Conservation (phyloP, 495 filamentous ascomycete species). For the Aspergillus egyptiacus region DNA sequence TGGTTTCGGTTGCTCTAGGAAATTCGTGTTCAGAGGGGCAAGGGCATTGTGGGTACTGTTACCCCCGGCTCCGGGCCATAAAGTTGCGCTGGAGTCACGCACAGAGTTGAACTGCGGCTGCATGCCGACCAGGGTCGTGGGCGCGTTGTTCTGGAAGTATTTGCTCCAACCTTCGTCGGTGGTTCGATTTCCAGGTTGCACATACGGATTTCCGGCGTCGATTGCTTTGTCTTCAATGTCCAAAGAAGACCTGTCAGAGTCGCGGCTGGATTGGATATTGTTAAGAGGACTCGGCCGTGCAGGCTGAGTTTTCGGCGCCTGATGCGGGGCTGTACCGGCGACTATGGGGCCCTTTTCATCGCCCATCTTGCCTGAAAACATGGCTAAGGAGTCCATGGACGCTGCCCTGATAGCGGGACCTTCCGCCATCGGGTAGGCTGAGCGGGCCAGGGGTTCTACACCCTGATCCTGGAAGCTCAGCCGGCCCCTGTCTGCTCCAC, state of each 20-base stretch:
- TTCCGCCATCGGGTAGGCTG: slow-evolving; percentile 40
- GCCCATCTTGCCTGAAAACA: slow-evolving; percentile 37
- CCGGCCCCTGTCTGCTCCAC: slow-evolving; percentile 53
- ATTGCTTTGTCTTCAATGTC: slow-evolving; percentile 24
- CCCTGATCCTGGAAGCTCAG: slow-evolving; percentile 62
- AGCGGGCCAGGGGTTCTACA: slow-evolving; percentile 43
- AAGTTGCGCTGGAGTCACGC: slow-evolving; percentile 28
- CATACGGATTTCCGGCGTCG: slow-evolving; percentile 13
- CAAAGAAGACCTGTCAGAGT: slow-evolving; percentile 22
- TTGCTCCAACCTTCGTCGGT: slow-evolving; percentile 55
- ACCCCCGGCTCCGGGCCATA: slow-evolving; percentile 30
- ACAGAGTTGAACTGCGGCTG: slow-evolving; percentile 8
- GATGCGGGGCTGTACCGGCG: slow-evolving; percentile 22
- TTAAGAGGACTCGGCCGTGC: slow-evolving; percentile 28
- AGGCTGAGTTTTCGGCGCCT: slow-evolving; percentile 15
- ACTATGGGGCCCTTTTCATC: slow-evolving; percentile 33
- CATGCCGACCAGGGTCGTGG: slow-evolving; percentile 34
- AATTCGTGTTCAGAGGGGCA: slow-evolving; percentile 31
- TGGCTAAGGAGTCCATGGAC: slow-evolving; percentile 41
- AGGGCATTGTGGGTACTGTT: slow-evolving; percentile 15
- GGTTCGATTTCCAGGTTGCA: slow-evolving; percentile 40
- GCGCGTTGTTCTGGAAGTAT: slow-evolving; percentile 52
- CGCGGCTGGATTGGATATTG: slow-evolving; percentile 32
- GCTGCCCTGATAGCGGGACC: slow-evolving; percentile 37
- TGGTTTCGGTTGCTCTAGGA: slow-evolving; percentile 37